phyloP scores from a whole-genome alignment of 345 rosid species.

The Passiflora organensis region DNA sequence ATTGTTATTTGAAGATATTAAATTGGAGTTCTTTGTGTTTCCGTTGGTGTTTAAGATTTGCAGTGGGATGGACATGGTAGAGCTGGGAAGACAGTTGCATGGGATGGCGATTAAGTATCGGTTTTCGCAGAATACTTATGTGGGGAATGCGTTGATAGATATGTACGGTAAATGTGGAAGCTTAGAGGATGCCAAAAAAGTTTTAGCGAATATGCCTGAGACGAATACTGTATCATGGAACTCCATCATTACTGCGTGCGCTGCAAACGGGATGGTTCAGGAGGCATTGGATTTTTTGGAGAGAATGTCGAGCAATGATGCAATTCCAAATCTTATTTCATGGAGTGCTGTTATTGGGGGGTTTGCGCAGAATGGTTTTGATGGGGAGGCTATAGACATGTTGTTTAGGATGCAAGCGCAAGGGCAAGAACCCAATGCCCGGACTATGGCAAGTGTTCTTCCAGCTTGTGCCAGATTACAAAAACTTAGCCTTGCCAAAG shows the following conservation, averaged over 20 bases:
- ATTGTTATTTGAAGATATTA: slow-evolving; percentile 14
- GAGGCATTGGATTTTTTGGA: slow-evolving; percentile 32
- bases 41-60: slow-evolving; percentile 17
- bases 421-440: slow-evolving; percentile 50
- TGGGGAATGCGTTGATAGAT: slow-evolving; percentile 25
- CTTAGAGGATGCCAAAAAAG: slow-evolving; percentile 19
- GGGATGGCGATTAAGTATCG: slow-evolving; percentile 18
- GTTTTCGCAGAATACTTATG: slow-evolving; percentile 18
- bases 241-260: slow-evolving; percentile 24
- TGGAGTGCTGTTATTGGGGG: slow-evolving; percentile 68
- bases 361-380: slow-evolving; percentile 43
- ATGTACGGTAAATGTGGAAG: slow-evolving; percentile 28
- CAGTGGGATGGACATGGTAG: slow-evolving; percentile 12
- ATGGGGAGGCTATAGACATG: slow-evolving; percentile 35
- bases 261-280: slow-evolving; percentile 22
- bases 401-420: slow-evolving; percentile 40
- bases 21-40: slow-evolving; percentile 19
- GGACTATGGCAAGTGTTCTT: slow-evolving; percentile 54
- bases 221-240: slow-evolving; percentile 28
- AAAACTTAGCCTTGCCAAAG: slow-evolving; percentile 39
- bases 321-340: slow-evolving; percentile 44
- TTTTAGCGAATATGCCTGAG: slow-evolving; percentile 9
- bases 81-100: slow-evolving; percentile 20
- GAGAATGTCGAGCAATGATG: slow-evolving; percentile 28
- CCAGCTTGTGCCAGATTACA: slow-evolving; percentile 62